Conservation (phyloP, 371 early-diverging fungal species). For the Actinomucor elegans region DNA sequence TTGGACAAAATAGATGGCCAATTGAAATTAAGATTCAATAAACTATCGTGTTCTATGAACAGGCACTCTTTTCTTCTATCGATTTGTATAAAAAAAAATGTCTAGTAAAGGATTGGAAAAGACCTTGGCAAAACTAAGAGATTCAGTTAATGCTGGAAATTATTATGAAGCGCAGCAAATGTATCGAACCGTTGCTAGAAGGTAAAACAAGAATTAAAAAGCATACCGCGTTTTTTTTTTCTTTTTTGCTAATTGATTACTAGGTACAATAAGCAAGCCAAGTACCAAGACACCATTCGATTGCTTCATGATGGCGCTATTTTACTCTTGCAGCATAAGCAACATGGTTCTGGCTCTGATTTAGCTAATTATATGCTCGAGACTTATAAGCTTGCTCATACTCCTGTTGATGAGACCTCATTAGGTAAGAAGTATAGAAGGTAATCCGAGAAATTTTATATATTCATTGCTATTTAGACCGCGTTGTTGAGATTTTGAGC, state of each 20-base stretch:
- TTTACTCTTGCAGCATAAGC: conserved; percentile 75
- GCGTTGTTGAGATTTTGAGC: conserved; percentile 57
- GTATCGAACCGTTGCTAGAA: conserved; percentile 86
- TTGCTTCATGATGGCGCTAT: conserved; percentile 78
- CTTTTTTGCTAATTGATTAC: background rate
- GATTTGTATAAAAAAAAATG: conserved; percentile 19
- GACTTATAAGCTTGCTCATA: conserved; percentile 67
- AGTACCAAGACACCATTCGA: conserved; percentile 73
- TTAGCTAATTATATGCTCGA: conserved; percentile 80
- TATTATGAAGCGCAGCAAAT: conserved; percentile 94
- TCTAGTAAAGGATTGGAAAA: conserved; percentile 69
- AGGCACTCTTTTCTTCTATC: too few species aligned
- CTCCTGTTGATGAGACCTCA: conserved; percentile 73
- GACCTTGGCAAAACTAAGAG: conserved; percentile 67
- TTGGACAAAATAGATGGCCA: too few species aligned
- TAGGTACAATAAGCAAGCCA: conserved; percentile 84
- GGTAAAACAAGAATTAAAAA: conserved; percentile 48
- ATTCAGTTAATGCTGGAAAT: conserved; percentile 74
- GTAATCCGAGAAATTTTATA: background rate
- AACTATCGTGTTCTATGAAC: too few species aligned
- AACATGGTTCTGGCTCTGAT: conserved; percentile 85
- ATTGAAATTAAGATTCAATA: too few species aligned
- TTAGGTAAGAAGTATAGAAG: conserved; percentile 52
- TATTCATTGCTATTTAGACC: conserved; percentile 34
- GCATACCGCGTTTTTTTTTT: background rate